Conservation (phyloP, 108 stramenopile species). For the Nitzschia sp. region DNA sequence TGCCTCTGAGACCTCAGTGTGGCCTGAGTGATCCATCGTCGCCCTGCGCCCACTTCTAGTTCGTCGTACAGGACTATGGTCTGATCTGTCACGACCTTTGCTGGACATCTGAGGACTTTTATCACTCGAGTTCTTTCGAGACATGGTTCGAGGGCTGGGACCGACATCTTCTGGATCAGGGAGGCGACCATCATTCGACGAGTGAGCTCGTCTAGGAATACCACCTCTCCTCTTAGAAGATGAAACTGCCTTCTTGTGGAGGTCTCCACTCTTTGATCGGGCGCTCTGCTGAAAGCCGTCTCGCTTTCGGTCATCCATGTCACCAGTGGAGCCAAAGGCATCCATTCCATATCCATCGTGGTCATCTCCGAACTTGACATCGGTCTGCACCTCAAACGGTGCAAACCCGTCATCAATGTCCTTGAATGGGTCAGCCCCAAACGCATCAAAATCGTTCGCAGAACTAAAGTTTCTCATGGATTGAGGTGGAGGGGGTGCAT, state of each 20-base stretch:
- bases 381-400: slow-evolving; percentile 20
- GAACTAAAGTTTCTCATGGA: slow-evolving; percentile 12
- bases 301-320: background rate
- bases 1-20: background rate
- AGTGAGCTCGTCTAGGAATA: slow-evolving; percentile 1
- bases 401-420: slow-evolving; percentile 14
- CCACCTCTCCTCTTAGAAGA: background rate
- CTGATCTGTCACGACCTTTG: background rate
- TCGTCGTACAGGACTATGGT: background rate
- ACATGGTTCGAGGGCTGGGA: background rate
- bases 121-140: background rate
- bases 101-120: background rate
- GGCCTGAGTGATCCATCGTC: background rate
- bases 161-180: background rate
- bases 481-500: background rate
- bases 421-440: background rate
- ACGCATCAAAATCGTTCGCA: slow-evolving; percentile 3
- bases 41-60: background rate
- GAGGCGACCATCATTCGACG: background rate
- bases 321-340: background rate
- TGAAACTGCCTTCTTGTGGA: background rate
- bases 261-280: slow-evolving; percentile 17
- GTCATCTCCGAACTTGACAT: background rate
- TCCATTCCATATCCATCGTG: slow-evolving; percentile 15
- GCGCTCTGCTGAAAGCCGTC: background rate